Base-by-base conservation (phyloP, 129 eudicot genomes). In the Deinandra increscens region DNA sequence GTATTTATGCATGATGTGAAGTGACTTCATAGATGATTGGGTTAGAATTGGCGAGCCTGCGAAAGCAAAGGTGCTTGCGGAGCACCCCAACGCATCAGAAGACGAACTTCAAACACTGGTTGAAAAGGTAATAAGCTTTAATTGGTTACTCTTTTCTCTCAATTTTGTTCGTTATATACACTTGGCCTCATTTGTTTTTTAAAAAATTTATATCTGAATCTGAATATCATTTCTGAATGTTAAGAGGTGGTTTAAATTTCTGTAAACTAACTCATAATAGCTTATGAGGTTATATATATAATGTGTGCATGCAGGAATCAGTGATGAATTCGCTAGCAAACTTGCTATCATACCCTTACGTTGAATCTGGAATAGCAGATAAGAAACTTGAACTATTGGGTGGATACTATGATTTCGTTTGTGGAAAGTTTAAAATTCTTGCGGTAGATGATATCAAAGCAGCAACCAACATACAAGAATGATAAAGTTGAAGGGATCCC, bases 11-110 rank as follows among this genome's bases (percentile, higher is more conserved):
- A 54, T 64, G 68, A 72, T 33, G 64, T 69, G 68, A 43, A 75
- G 80, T 58, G 80, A 76, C 56, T 60, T 60, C 41, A 29, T 76
- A 68, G 75, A 76, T 8, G 46, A 68, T 36, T 76, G 80, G 80
- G 70, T 76, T 48, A 76, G 70, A 15, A 48, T 68, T n/a, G 75
- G 56, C 10, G 31, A 76, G 6, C 75, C 80, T 60, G 80, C 74
- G 12, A 76, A 68, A 43, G 38, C 41, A 45, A 76, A 68, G 56
- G 75, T 76, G 46, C 2, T 76, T 12, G 70, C 45, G 6, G 44
- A 68, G 37, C 11, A 68, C 38, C 80, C 80, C 0, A 0, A 46
- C 3, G 56, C 70, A 59, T 34, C 70, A 4, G 38, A 33, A 17
- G 64, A 59, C 46, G 12, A 59, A 60, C 70, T 75, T 38, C 74